Percentiles rank a stretch among this genome's conserved stretches.
Evolutionary conservation across 2,329 filamentous ascomycete genomes (phyloP).

Genomic region (Pochonia chlamydosporia): DNA sequence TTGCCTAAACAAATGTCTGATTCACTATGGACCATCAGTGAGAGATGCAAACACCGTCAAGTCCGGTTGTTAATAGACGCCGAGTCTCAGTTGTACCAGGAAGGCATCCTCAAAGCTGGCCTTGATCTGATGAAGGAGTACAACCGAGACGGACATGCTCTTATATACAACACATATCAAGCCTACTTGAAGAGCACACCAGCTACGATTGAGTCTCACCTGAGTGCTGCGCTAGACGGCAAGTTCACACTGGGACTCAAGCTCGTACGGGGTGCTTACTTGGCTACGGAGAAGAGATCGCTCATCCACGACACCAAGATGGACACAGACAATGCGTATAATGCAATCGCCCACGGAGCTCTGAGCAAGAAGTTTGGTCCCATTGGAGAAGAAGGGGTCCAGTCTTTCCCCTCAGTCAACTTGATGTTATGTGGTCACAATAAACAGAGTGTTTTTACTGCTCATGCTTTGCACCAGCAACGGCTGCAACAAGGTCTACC

Average conservation of each 20-base stretch:
- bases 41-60: constrained; percentile 28
- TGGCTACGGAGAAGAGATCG: constrained; percentile 40
- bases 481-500: constrained; percentile 27
- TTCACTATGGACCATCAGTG: constrained; percentile 34
- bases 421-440: constrained; percentile 52
- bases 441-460: constrained; percentile 30
- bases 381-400: constrained; percentile 6
- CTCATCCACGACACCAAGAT: constrained; percentile 49
- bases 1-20: constrained; percentile 35
- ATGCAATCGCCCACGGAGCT: constrained; percentile 40
- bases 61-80: constrained; percentile 40
- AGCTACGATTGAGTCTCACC: constrained; percentile 35
- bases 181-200: constrained; percentile 47
- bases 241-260: constrained; percentile 50
- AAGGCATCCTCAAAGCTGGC: constrained; percentile 26
- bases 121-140: constrained; percentile 30
- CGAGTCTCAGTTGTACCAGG: constrained; percentile 39
- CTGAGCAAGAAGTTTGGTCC: constrained; percentile 28
- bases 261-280: constrained; percentile 51
- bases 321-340: constrained; percentile 46
- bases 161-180: constrained; percentile 49
- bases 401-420: constrained; percentile 36
- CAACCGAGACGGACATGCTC: constrained; percentile 30
- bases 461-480: constrained; percentile 34
- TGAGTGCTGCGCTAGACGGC: constrained; percentile 36